A percentile compares a stretch with the other conserved stretches of the same genome.
phyloP scores from a whole-genome alignment of 306 rosid species.

The Coriaria nepalensis region DNA sequence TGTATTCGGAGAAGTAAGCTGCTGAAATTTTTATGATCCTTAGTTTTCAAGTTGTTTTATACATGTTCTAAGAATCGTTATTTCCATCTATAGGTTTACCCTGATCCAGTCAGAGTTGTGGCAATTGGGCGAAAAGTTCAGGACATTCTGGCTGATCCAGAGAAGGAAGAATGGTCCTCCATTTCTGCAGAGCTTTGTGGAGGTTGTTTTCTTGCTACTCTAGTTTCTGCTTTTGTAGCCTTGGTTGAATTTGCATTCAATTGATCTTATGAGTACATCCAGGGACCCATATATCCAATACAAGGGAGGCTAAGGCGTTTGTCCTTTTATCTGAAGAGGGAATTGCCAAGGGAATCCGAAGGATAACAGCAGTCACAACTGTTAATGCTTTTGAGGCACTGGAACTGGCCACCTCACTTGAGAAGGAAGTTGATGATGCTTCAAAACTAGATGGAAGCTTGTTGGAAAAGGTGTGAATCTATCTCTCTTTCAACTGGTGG shows the following conservation, averaged over 20 bases:
- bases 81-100: constrained; percentile 57
- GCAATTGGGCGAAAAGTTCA: constrained; percentile 72
- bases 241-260: constrained; percentile 11
- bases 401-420: constrained; percentile 49
- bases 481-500: constrained; percentile 1
- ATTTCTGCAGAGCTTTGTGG: constrained; percentile 88
- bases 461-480: constrained; percentile 64
- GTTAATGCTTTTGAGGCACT: constrained; percentile 50
- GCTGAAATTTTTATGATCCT: constrained; percentile 11
- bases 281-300: constrained; percentile 92
- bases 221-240: constrained; percentile 8
- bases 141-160: constrained; percentile 74
- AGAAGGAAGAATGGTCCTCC: constrained; percentile 55
- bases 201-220: constrained; percentile 31
- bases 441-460: constrained; percentile 48
- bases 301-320: constrained; percentile 86
- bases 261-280: constrained; percentile 16
- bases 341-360: constrained; percentile 86
- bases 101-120: constrained; percentile 94
- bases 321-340: constrained; percentile 96
- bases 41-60: background rate
- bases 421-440: constrained; percentile 63
- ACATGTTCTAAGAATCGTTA: constrained; percentile 5
- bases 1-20: constrained; percentile 91
- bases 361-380: constrained; percentile 94